phyloP scores from a whole-genome alignment of 495 filamentous ascomycete genomes.

The Aspergillus asperescens region DNA sequence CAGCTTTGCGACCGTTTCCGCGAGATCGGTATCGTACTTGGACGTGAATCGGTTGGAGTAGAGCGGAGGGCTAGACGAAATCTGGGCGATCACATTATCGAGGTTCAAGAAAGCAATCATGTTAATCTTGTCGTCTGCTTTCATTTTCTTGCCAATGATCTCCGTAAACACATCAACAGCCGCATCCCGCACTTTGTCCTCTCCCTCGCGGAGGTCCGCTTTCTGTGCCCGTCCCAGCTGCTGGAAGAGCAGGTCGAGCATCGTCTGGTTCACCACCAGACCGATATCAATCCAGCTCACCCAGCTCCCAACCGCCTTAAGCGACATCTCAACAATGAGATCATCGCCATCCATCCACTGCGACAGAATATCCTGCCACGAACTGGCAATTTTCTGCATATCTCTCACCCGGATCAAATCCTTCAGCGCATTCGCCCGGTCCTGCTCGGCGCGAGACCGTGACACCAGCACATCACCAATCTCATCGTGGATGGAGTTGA shows the following conservation, averaged over 20 bases:
- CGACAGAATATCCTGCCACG: constrained; percentile 86
- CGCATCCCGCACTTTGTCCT: constrained; percentile 75
- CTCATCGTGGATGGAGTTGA: constrained; percentile 89
- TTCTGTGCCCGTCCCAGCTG: constrained; percentile 58
- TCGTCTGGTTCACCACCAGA: constrained; percentile 80
- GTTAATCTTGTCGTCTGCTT: constrained; percentile 80
- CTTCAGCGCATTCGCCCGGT: constrained; percentile 77
- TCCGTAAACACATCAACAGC: constrained; percentile 92
- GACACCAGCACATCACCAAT: constrained; percentile 88
- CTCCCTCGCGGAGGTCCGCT: constrained; percentile 43
- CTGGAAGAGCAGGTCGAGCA: constrained; percentile 78
- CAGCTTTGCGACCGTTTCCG: constrained; percentile 90
- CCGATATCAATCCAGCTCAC: constrained; percentile 97
- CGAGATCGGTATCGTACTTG: constrained; percentile 89
- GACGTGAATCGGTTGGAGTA: constrained; percentile 69
- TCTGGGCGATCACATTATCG: constrained; percentile 69
- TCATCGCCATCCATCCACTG: constrained; percentile 73
- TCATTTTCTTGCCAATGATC: constrained; percentile 98
- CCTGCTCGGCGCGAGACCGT: constrained; percentile 65
- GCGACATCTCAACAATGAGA: constrained; percentile 71
- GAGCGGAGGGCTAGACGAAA: constrained; percentile 74
- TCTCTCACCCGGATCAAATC: constrained; percentile 81
- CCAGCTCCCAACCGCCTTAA: constrained; percentile 89
- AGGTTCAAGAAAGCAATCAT: constrained; percentile 89
- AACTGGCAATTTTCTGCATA: constrained; percentile 73